These are phyloP conservation scores for Apostasia shenzhenica DNA, from an alignment of 106 monocot species.

Conservation along the genomic window DNA sequence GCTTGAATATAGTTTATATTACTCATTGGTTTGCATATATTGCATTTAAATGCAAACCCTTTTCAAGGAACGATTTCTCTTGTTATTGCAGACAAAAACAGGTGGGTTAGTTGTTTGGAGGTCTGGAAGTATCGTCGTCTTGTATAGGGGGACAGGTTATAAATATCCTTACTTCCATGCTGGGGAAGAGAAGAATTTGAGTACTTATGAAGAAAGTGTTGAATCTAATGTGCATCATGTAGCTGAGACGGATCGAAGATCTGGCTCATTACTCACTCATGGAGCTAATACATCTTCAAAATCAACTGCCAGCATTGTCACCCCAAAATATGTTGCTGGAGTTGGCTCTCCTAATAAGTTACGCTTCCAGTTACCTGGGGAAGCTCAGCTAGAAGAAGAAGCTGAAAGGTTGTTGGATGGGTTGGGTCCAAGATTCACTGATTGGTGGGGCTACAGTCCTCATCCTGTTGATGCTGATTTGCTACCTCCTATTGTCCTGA, in stretches of 20 bases:
- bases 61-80: slow-evolving; percentile 1
- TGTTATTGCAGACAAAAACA: slow-evolving; percentile 77
- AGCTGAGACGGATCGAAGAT: slow-evolving; percentile 16
- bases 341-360: slow-evolving; percentile 75
- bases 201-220: slow-evolving; percentile 6
- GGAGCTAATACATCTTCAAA: slow-evolving; percentile 11
- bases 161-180: slow-evolving; percentile 78
- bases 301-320: slow-evolving; percentile 3
- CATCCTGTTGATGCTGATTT: slow-evolving; percentile 91
- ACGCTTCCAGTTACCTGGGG: slow-evolving; percentile 68
- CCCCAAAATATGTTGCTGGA: slow-evolving; percentile 42
- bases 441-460: slow-evolving; percentile 97
- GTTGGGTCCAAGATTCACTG: slow-evolving; percentile 82
- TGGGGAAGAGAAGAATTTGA: slow-evolving; percentile 2
- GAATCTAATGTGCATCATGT: slow-evolving; percentile 6
- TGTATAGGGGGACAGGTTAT: slow-evolving; percentile 83
- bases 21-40: too few relatives aligned
- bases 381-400: slow-evolving; percentile 71
- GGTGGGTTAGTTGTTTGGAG: slow-evolving; percentile 98
- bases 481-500: slow-evolving; percentile 70
- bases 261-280: neutral
- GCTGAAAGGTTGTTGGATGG: slow-evolving; percentile 76
- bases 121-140: slow-evolving; percentile 78
- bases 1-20: too few relatives aligned
- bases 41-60: too few relatives aligned